phyloP scores from a whole-genome alignment of 2,329 filamentous ascomycete species.

The Paramyrothecium roridum region DNA sequence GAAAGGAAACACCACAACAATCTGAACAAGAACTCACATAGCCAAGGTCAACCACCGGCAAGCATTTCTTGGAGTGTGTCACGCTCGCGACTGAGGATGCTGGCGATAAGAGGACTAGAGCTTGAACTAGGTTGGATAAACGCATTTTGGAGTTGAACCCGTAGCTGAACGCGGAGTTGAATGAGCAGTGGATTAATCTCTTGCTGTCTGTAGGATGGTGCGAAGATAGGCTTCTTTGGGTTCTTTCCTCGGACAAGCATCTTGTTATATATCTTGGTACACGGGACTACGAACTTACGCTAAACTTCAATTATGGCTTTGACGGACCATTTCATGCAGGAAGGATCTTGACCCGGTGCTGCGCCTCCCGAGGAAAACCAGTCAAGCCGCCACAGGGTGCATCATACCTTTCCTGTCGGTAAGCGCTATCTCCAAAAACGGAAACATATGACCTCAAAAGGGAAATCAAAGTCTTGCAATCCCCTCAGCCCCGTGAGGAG shows the following conservation, averaged over 20 bases:
- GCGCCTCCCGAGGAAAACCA: not conserved
- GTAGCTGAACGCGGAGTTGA: too few species aligned
- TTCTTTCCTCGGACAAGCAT: too few species aligned
- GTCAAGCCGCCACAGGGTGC: not conserved
- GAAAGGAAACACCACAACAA: not conserved
- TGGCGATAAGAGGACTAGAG: not conserved
- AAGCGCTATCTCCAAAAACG: not conserved
- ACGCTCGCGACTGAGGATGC: not conserved
- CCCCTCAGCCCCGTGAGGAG: not conserved
- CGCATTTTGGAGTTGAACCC: not conserved
- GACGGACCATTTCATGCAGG: not conserved
- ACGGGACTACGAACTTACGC: too few species aligned
- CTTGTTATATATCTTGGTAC: too few species aligned
- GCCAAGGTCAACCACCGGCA: conserved; percentile 7
- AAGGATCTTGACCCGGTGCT: not conserved
- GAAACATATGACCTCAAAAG: not conserved
- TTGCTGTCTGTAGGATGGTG: too few species aligned
- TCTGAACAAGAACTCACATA: conserved; percentile 2
- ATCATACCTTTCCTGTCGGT: not conserved
- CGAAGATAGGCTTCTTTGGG: too few species aligned
- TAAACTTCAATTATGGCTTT: too few species aligned
- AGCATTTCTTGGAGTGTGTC: not conserved
- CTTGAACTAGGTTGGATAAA: not conserved
- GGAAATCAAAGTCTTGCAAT: not conserved
- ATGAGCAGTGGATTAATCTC: not conserved